Evolutionary conservation across 2,329 filamentous ascomycete genomes (phyloP).

Genomic region (Whalleya microplaca): DNA sequence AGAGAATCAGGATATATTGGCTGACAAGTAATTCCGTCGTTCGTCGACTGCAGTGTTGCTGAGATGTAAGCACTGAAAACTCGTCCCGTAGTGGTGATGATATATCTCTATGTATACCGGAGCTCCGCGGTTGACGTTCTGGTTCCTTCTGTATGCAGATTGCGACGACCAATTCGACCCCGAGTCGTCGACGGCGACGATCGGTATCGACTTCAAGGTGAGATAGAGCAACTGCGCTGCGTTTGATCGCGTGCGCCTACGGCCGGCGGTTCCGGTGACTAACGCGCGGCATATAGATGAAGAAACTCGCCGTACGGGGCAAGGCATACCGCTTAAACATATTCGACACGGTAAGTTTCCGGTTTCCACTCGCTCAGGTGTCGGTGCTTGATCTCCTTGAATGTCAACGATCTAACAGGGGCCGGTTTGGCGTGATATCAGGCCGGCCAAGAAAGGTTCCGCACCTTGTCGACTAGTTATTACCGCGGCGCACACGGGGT

Average conservation of each 20-base stretch:
- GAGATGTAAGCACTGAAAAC: conserved; percentile 16
- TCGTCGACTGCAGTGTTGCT: background rate
- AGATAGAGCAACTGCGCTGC: conserved; percentile 1
- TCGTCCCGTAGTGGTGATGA: conserved; percentile 49
- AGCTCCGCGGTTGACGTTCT: background rate
- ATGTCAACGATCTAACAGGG: too few relatives aligned
- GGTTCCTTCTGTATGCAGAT: conserved; percentile 35
- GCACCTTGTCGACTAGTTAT: conserved; percentile 54
- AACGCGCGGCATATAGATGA: conserved; percentile 43
- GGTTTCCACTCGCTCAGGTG: background rate
- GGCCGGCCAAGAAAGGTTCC: conserved; percentile 53
- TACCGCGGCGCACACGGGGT: conserved; percentile 55
- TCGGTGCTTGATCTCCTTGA: too few relatives aligned
- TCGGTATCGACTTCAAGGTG: conserved; percentile 62
- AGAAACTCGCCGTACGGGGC: conserved; percentile 55
- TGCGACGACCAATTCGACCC: conserved; percentile 62
- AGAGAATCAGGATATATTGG: too few relatives aligned
- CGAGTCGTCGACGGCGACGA: conserved; percentile 57
- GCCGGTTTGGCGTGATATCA: too few relatives aligned
- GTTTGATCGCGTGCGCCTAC: background rate
- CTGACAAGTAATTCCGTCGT: background rate
- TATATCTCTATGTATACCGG: conserved; percentile 38
- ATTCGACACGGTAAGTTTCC: conserved; percentile 50
- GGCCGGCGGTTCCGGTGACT: too few relatives aligned
- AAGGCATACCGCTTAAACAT: conserved; percentile 56